phyloP scores from a whole-genome alignment of 2,329 filamentous ascomycete species.

The Aspergillus sp. region DNA sequence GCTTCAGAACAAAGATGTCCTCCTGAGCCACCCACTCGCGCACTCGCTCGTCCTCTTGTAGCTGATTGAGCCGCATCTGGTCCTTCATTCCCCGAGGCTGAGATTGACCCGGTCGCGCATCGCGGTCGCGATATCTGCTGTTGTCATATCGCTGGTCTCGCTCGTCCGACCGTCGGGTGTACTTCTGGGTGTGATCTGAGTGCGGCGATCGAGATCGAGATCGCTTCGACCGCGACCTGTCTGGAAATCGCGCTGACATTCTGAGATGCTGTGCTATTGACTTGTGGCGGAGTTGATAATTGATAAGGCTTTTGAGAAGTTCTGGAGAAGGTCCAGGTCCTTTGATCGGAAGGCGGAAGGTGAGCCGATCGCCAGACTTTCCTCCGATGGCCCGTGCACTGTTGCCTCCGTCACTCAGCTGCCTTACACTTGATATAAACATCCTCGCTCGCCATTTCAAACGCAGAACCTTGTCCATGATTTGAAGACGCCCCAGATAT shows the following conservation, averaged over 20 bases:
- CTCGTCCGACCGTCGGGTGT: constrained; percentile 34
- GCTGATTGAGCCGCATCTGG: constrained; percentile 49
- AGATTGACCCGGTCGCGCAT: constrained; percentile 20
- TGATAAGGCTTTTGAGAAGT: not conserved
- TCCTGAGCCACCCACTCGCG: constrained; percentile 88
- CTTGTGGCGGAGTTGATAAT: too few relatives aligned
- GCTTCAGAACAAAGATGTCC: constrained; percentile 91
- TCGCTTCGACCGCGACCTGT: constrained; percentile 38
- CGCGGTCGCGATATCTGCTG: constrained; percentile 22
- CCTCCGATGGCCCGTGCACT: constrained; percentile 20
- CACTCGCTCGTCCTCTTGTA: constrained; percentile 75
- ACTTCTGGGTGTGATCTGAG: constrained; percentile 40
- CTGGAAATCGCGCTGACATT: constrained; percentile 37
- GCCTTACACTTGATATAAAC: constrained; percentile 7
- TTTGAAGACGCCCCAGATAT: constrained; percentile 19
- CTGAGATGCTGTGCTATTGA: not conserved
- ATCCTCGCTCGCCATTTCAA: not conserved
- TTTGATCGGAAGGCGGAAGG: constrained; percentile 17
- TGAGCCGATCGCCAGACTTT: constrained; percentile 25
- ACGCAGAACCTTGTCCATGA: not conserved
- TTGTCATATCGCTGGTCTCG: constrained; percentile 27
- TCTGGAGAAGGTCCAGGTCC: constrained; percentile 1
- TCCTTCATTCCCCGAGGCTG: constrained; percentile 41
- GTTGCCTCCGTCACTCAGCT: constrained; percentile 9
- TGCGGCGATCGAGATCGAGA: constrained; percentile 44